Percentiles rank a stretch among this genome's conserved stretches.
These are phyloP conservation scores for Neurospora sp. DNA, from an alignment of 495 filamentous ascomycete species.

Conservation along the genomic window DNA sequence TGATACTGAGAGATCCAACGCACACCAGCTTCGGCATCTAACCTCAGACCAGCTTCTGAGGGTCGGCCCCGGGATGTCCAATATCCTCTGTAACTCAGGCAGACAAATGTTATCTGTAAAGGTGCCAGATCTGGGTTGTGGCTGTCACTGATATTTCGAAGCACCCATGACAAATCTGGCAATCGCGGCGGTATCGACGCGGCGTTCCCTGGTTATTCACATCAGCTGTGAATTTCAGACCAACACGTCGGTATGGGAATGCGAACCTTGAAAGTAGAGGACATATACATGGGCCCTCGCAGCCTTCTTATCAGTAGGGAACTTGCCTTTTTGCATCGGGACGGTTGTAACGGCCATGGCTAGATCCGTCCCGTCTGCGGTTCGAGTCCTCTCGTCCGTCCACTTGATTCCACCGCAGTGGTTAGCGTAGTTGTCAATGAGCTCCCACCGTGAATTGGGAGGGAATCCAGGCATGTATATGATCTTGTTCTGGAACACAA, in stretches of 20 bases:
- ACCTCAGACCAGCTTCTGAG: conserved; percentile 54
- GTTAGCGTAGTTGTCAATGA: conserved; percentile 48
- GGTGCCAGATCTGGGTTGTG: conserved; percentile 9
- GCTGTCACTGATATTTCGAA: conserved; percentile 30
- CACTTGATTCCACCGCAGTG: conserved; percentile 52
- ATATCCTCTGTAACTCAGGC: conserved; percentile 65
- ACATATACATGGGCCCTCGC: conserved; percentile 30
- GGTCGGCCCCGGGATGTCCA: conserved; percentile 67
- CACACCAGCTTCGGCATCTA: conserved; percentile 52
- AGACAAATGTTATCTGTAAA: conserved; percentile 45
- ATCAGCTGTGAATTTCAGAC: conserved; percentile 19
- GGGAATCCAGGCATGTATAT: conserved; percentile 71
- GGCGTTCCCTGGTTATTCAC: conserved; percentile 42
- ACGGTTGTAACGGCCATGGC: conserved; percentile 44
- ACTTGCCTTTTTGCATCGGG: conserved; percentile 4
- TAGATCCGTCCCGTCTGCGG: conserved; percentile 51
- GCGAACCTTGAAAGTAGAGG: conserved; percentile 50
- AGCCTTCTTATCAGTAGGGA: background rate
- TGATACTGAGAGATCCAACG: conserved; percentile 39
- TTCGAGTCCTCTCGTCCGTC: conserved; percentile 44
- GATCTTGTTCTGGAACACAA: conserved; percentile 74
- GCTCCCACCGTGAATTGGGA: conserved; percentile 47
- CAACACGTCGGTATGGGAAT: background rate
- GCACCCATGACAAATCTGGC: conserved; percentile 51
- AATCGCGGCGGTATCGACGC: conserved; percentile 61